phyloP scores from a whole-genome alignment of 75 land plant genomes.

The Isoetes taiwanensis region DNA sequence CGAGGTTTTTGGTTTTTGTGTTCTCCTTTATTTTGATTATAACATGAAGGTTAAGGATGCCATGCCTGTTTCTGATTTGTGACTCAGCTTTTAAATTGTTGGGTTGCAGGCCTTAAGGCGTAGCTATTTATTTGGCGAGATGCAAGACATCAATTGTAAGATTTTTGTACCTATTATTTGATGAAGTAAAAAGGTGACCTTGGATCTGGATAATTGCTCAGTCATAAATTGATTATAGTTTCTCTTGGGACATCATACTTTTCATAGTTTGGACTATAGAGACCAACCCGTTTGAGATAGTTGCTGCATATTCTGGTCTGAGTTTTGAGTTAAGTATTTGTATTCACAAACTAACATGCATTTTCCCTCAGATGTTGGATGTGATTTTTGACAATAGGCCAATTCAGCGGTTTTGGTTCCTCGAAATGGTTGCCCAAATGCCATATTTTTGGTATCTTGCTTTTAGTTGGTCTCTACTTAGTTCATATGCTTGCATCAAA shows the following conservation, averaged over 20 bases:
- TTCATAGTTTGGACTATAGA: constrained; percentile 11
- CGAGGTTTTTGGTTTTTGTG: too few species aligned
- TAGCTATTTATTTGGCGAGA: constrained; percentile 15
- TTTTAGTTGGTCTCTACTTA: background rate
- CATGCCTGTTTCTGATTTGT: too few species aligned
- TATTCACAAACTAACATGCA: too few species aligned
- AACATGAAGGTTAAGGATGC: too few species aligned
- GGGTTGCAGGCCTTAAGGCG: constrained; percentile 14
- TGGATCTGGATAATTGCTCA: background rate
- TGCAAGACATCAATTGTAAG: constrained; percentile 19
- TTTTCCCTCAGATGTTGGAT: constrained; percentile 44
- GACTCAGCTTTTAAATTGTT: background rate
- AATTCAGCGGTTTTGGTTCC: constrained; percentile 36
- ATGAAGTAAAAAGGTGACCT: background rate
- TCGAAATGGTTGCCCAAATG: constrained; percentile 34
- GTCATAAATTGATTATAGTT: background rate
- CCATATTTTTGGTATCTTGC: constrained; percentile 33
- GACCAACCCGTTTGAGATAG: constrained; percentile 12
- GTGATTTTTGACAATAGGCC: constrained; percentile 29
- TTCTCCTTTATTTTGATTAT: too few species aligned
- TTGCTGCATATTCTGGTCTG: constrained; percentile 21
- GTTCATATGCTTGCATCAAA: too few species aligned
- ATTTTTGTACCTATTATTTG: too few species aligned
- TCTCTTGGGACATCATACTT: background rate
- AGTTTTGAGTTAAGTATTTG: too few species aligned